Evolutionary conservation across 1,284 basidiomycete genomes (phyloP).

Genomic region (Cystobasidium sp.): DNA sequence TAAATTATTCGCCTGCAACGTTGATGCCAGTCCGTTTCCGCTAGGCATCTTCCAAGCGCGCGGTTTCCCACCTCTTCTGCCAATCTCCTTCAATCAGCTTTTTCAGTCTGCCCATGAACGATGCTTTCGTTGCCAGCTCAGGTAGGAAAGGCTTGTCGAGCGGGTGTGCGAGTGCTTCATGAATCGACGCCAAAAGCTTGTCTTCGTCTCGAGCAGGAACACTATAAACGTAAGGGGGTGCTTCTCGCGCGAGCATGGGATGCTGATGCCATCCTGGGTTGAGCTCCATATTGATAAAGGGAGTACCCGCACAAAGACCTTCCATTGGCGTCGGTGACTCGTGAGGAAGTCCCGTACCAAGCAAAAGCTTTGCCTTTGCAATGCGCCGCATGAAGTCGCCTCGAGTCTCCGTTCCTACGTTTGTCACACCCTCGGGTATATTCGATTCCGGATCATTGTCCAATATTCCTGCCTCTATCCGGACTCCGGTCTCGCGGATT

Average conservation of each 20-base stretch:
- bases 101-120: slow-evolving; percentile 15
- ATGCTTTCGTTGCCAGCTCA: slow-evolving; percentile 20
- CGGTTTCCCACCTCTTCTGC: slow-evolving; percentile 9
- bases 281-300: slow-evolving; percentile 22
- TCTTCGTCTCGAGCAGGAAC: slow-evolving; percentile 15
- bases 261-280: slow-evolving; percentile 32
- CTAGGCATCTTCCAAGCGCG: slow-evolving; percentile 7
- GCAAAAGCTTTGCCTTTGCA: slow-evolving; percentile 14
- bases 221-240: slow-evolving; percentile 21
- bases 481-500: slow-evolving; percentile 9
- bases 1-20: too few species aligned
- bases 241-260: slow-evolving; percentile 9
- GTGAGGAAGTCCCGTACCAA: slow-evolving; percentile 11
- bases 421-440: slow-evolving; percentile 22
- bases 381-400: slow-evolving; percentile 28
- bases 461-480: slow-evolving; percentile 20
- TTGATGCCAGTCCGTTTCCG: too few species aligned
- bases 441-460: slow-evolving; percentile 1
- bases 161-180: slow-evolving; percentile 21
- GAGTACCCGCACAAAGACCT: slow-evolving; percentile 26
- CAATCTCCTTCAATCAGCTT: slow-evolving; percentile 12
- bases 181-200: not conserved
- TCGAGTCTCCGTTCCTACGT: slow-evolving; percentile 24
- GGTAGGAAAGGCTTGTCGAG: slow-evolving; percentile 20
- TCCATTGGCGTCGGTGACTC: slow-evolving; percentile 32